phyloP scores from a whole-genome alignment of 1,284 basidiomycete genomes.

The Calocybe gambosa region DNA sequence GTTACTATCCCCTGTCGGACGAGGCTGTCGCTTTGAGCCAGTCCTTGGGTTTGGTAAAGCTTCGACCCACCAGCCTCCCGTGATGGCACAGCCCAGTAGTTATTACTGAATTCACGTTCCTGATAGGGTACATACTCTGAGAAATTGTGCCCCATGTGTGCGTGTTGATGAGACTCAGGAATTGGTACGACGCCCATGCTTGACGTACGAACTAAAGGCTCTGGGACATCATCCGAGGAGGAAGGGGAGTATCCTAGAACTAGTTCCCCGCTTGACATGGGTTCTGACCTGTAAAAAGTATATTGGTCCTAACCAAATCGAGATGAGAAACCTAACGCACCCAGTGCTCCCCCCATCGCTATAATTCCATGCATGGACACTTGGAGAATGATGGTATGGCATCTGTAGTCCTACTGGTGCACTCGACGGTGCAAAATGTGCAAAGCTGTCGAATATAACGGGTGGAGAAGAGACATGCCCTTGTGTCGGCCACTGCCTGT shows the following conservation, averaged over 20 bases:
- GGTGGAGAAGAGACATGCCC: conserved; percentile 9
- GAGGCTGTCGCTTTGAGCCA: conserved; percentile 5
- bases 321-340: conserved; percentile 6
- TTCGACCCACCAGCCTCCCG: conserved; percentile 9
- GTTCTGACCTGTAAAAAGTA: conserved; percentile 10
- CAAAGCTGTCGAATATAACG: conserved; percentile 8
- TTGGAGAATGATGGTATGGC: conserved; percentile 7
- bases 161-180: not conserved
- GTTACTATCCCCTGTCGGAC: conserved; percentile 5
- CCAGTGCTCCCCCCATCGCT: conserved; percentile 18
- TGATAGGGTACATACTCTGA: conserved; percentile 9
- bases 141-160: conserved; percentile 5
- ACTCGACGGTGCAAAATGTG: conserved; percentile 5
- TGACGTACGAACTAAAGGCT: conserved; percentile 11
- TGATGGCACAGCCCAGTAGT: conserved; percentile 4
- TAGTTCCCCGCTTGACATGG: conserved; percentile 11
- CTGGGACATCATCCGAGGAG: conserved; percentile 16
- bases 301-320: not conserved
- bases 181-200: not conserved
- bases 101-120: conserved; percentile 1
- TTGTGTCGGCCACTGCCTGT: conserved; percentile 10
- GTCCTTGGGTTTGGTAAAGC: conserved; percentile 5
- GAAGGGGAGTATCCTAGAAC: conserved; percentile 16
- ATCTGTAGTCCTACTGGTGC: conserved; percentile 4
- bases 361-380: conserved; percentile 16